These are phyloP conservation scores for Kurtzmaniella quercitrusa DNA, from an alignment of 1,139 yeast species.

Conservation along the genomic window DNA sequence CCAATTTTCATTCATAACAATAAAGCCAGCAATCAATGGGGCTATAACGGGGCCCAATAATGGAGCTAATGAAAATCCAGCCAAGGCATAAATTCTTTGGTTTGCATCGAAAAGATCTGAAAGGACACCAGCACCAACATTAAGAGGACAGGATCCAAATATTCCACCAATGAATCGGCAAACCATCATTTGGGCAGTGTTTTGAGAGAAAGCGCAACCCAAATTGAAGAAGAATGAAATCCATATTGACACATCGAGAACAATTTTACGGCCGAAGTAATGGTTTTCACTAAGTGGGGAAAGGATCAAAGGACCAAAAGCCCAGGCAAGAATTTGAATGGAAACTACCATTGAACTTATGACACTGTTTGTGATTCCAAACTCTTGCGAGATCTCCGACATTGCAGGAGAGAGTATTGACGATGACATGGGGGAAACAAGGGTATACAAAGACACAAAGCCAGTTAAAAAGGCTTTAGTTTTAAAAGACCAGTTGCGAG, in stretches of 20 bases:
- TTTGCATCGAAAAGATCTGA: conserved; percentile 58
- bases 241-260: conserved; percentile 37
- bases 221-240: conserved; percentile 33
- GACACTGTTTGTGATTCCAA: conserved; percentile 27
- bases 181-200: conserved; percentile 37
- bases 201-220: conserved; percentile 39
- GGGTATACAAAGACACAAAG: conserved; percentile 39
- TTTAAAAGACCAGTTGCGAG: conserved; percentile 33
- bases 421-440: conserved; percentile 46
- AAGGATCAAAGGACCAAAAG: conserved; percentile 41
- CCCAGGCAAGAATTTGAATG: conserved; percentile 46
- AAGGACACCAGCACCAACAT: conserved; percentile 69
- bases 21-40: conserved; percentile 30
- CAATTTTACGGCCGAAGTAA: conserved; percentile 36
- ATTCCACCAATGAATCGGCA: conserved; percentile 41
- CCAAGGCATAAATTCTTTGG: conserved; percentile 54
- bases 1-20: conserved; percentile 34
- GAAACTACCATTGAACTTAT: conserved; percentile 39
- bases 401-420: conserved; percentile 45
- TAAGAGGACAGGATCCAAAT: conserved; percentile 30
- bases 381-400: conserved; percentile 29
- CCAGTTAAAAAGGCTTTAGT: conserved; percentile 27
- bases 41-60: conserved; percentile 37
- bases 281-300: conserved; percentile 46
- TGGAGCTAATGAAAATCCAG: conserved; percentile 58